Evolutionary conservation across 129 eudicot genomes (phyloP).

Genomic region (Flaveria brownii): DNA sequence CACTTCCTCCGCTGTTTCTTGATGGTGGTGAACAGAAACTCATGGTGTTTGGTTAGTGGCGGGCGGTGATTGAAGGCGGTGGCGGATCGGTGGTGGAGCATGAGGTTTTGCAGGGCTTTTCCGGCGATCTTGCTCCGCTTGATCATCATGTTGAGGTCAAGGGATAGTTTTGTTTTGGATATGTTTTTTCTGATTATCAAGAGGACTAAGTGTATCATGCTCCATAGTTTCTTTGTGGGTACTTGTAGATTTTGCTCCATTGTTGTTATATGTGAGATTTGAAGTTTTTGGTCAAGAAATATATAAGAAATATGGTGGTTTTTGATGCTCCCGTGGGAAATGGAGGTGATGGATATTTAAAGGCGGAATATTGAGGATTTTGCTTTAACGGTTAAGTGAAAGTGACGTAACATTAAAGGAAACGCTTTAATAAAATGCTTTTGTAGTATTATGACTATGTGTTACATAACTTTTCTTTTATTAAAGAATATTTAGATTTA

Average conservation of each 20-base stretch:
- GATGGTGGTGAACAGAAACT: neutral
- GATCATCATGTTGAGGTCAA: constrained; percentile 54
- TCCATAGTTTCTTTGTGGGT: constrained; percentile 49
- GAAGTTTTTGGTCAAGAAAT: neutral
- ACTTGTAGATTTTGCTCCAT: constrained; percentile 66
- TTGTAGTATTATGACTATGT: no score
- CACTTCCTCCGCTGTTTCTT: neutral
- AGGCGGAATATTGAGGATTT: neutral
- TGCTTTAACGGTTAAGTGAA: neutral
- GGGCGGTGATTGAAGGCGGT: constrained; percentile 21
- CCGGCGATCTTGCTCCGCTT: constrained; percentile 68
- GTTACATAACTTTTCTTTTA: no score
- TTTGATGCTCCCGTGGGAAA: neutral
- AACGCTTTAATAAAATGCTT: no score
- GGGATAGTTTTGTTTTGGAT: constrained; percentile 49
- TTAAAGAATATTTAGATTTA: no score
- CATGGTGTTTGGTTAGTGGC: constrained; percentile 35
- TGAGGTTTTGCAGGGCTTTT: constrained; percentile 61
- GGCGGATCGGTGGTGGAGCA: constrained; percentile 55
- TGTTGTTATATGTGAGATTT: constrained; percentile 14
- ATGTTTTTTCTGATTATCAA: constrained; percentile 56
- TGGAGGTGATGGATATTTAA: neutral
- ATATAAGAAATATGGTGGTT: neutral
- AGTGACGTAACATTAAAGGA: neutral
- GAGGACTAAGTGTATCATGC: constrained; percentile 35